Evolutionary conservation across 176 grass and related monocot genomes (phyloP).

Genomic region (Elaeis guineensis): DNA sequence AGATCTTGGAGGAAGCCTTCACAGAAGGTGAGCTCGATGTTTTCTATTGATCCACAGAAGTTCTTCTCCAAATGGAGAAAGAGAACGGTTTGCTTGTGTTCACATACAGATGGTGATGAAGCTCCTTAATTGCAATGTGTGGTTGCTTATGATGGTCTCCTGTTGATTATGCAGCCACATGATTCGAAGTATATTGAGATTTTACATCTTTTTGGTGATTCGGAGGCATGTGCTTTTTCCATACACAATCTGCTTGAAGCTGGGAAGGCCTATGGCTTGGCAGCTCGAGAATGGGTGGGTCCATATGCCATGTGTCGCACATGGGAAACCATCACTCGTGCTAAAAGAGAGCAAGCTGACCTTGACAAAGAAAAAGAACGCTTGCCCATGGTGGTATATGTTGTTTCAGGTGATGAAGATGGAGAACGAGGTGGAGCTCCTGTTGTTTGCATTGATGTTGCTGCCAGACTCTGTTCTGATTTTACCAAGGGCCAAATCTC

Average conservation of each 20-base stretch:
- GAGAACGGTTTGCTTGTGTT: background rate
- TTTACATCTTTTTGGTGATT: conserved; percentile 82
- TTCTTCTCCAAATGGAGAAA: no score
- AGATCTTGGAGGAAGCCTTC: conserved; percentile 82
- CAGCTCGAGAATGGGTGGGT: conserved; percentile 85
- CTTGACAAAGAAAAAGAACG: conserved; percentile 24
- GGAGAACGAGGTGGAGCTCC: conserved; percentile 96
- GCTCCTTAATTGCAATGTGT: conserved; percentile 38
- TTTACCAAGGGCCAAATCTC: conserved; percentile 36
- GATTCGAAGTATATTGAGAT: conserved; percentile 62
- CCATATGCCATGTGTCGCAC: conserved; percentile 94
- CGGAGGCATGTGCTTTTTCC: conserved; percentile 59
- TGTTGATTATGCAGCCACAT: conserved; percentile 90
- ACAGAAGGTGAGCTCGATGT: conserved; percentile 48
- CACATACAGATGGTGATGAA: conserved; percentile 35
- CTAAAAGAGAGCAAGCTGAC: conserved; percentile 38
- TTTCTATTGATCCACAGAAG: no score
- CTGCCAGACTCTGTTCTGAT: conserved; percentile 54
- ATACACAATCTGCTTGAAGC: conserved; percentile 89
- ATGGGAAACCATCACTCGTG: conserved; percentile 77
- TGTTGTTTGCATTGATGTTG: conserved; percentile 78
- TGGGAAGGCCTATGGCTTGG: conserved; percentile 70
- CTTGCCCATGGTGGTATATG: conserved; percentile 77
- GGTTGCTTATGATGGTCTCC: conserved; percentile 51
- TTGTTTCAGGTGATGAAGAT: conserved; percentile 93